These are phyloP conservation scores for Cetradonia linearis DNA, from an alignment of 495 filamentous ascomycete species.

Conservation along the genomic window DNA sequence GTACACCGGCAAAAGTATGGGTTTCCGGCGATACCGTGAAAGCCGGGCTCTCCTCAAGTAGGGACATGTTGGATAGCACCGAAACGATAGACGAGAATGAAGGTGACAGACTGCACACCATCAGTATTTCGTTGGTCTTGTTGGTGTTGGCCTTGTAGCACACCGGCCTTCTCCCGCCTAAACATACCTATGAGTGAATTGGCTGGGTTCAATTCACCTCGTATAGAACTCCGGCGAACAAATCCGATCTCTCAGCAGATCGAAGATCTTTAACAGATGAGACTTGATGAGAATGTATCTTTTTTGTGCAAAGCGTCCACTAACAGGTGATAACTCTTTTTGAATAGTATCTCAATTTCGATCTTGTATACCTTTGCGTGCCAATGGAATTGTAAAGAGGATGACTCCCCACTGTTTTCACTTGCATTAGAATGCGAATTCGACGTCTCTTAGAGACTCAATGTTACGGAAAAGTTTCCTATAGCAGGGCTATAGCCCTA, in stretches of 20 bases:
- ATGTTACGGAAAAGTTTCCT: background rate
- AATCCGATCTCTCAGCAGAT: background rate
- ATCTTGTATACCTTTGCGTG: too few relatives aligned
- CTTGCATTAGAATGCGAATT: too few relatives aligned
- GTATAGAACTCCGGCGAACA: background rate
- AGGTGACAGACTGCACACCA: background rate
- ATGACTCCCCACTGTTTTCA: background rate
- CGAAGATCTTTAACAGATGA: too few relatives aligned
- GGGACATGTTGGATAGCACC: background rate
- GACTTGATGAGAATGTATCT: too few relatives aligned
- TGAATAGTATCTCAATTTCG: too few relatives aligned
- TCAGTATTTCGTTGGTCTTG: background rate
- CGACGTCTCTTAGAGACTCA: too few relatives aligned
- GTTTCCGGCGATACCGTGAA: constrained; percentile 52
- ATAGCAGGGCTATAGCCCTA: background rate
- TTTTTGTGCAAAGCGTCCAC: too few relatives aligned
- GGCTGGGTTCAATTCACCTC: background rate
- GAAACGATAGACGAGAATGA: background rate
- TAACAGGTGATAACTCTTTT: too few relatives aligned
- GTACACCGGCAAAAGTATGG: constrained; percentile 61
- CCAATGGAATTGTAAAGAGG: too few relatives aligned
- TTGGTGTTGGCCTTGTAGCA: background rate
- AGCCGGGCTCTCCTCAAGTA: constrained; percentile 19
- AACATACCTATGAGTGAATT: background rate
- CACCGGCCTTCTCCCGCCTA: background rate